These are phyloP conservation scores for Botrytis galanthina DNA, from an alignment of 2,329 filamentous ascomycete genomes.

Conservation along the genomic window DNA sequence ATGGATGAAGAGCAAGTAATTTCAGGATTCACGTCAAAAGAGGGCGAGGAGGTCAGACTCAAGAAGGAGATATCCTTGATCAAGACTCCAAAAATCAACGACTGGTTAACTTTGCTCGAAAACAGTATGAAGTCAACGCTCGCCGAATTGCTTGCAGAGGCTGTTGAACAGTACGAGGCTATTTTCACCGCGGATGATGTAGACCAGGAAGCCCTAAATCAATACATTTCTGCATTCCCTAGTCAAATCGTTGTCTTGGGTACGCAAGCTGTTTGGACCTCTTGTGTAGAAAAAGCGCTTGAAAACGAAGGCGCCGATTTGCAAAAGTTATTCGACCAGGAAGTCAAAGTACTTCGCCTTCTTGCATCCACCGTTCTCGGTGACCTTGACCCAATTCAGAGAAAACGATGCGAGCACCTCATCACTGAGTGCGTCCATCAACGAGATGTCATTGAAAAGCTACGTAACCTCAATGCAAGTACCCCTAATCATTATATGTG, in stretches of 20 bases:
- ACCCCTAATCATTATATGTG: conserved; percentile 82
- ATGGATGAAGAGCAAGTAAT: conserved; percentile 92
- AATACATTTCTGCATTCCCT: conserved; percentile 82
- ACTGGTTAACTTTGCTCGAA: conserved; percentile 94
- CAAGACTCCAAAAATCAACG: conserved; percentile 95
- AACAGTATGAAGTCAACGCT: conserved; percentile 91
- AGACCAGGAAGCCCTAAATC: conserved; percentile 66
- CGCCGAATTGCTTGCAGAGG: conserved; percentile 85
- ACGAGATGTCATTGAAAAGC: conserved; percentile 85
- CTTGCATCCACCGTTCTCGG: conserved; percentile 87
- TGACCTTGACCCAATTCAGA: conserved; percentile 79
- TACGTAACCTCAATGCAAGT: conserved; percentile 71
- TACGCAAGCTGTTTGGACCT: conserved; percentile 92
- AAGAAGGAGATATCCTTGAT: conserved; percentile 89
- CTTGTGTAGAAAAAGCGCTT: conserved; percentile 75
- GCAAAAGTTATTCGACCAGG: conserved; percentile 70
- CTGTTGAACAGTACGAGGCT: conserved; percentile 75
- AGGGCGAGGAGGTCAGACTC: conserved; percentile 82
- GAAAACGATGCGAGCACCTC: conserved; percentile 97
- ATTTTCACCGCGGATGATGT: conserved; percentile 72
- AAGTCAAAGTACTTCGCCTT: conserved; percentile 79
- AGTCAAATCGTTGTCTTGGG: conserved; percentile 95
- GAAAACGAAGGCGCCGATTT: conserved; percentile 68
- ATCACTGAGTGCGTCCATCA: conserved; percentile 99
- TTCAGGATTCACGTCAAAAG: conserved; percentile 89